These are phyloP conservation scores for Poronia punctata DNA, from an alignment of 495 filamentous ascomycete species.

Conservation along the genomic window DNA sequence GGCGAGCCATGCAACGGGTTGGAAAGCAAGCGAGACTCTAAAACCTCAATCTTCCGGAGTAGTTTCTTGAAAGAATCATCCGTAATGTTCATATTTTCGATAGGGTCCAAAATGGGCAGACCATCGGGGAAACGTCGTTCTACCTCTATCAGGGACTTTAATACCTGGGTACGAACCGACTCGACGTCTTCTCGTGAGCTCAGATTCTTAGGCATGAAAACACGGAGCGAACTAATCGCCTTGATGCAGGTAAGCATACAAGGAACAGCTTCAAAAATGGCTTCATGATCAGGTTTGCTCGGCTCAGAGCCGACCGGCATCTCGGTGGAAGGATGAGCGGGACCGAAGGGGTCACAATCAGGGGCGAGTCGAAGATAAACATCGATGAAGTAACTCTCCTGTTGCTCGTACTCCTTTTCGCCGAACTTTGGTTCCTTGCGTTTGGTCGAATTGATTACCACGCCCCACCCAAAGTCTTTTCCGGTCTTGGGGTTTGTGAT, in stretches of 20 bases:
- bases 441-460: conserved; percentile 61
- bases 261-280: conserved; percentile 71
- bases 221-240: conserved; percentile 64
- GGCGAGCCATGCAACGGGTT: conserved; percentile 89
- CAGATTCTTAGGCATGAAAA: conserved; percentile 74
- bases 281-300: conserved; percentile 30
- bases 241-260: conserved; percentile 78
- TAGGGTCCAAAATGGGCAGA: conserved; percentile 76
- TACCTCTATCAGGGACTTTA: conserved; percentile 60
- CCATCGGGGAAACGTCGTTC: conserved; percentile 87
- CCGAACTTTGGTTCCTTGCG: conserved; percentile 54
- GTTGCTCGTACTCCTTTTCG: conserved; percentile 56
- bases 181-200: conserved; percentile 54
- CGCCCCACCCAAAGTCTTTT: conserved; percentile 88
- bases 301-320: conserved; percentile 39
- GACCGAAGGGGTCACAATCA: conserved; percentile 22
- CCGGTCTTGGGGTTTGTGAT: conserved; percentile 62
- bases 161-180: conserved; percentile 48
- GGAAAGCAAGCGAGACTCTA: conserved; percentile 81
- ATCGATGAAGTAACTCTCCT: conserved; percentile 73
- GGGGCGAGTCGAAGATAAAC: conserved; percentile 62
- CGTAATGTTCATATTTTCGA: conserved; percentile 89
- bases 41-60: conserved; percentile 90
- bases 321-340: conserved; percentile 18
- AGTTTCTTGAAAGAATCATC: conserved; percentile 91